Evolutionary conservation across 352 stramenopile genomes (phyloP), one percentile per base, ranked within the genome.

Genomic region (Globisporangium viniferum): DNA sequence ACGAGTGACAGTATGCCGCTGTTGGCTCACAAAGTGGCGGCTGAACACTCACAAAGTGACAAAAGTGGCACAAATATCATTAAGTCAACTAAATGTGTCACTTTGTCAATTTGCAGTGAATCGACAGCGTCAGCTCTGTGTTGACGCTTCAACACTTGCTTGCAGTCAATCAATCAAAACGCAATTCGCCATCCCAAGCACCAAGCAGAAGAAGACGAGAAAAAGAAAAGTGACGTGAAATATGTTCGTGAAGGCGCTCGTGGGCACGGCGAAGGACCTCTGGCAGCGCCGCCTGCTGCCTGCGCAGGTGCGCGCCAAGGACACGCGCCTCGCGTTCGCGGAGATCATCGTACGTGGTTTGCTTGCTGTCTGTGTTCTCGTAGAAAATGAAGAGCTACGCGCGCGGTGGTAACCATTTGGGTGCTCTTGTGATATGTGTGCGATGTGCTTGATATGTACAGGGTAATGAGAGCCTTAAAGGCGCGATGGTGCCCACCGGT

Each of bases 271-370:
- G 57, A 76, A 78, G 59, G 79, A 86, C 24, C 14, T 80, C 44
- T 84, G 79, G 77, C 77, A 75, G 29, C 75, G 77, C 63, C 74
- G 74, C 48, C 65, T 76, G 46, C 81, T 84, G 69, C 78, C 80
- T 1, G 41, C 68, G 20, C 76, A 86, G 66, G 62, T 86, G 58
- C 78, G 80, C 39, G 74, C 78, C 33, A 81, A 75, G 55, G 80
- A 86, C 66, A 88, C 81, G 57, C 78, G 80, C 1, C 39, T 82
- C 48, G 79, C 80, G 24, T 88, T 88, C 69, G 74, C 79, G 3
- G 76, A 89, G 31, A 86, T 89, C 48, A 81, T 89, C 27, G 81
- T 89, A 79, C 62, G 66, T 71, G 8, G 22, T 3, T 15, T 12
- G 33, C 10, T 41, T 46, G 18, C 57, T 20, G 33, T 22, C 18